These are phyloP conservation scores for Fomes fomentarius DNA, from an alignment of 1,284 basidiomycete species.

Conservation along the genomic window DNA sequence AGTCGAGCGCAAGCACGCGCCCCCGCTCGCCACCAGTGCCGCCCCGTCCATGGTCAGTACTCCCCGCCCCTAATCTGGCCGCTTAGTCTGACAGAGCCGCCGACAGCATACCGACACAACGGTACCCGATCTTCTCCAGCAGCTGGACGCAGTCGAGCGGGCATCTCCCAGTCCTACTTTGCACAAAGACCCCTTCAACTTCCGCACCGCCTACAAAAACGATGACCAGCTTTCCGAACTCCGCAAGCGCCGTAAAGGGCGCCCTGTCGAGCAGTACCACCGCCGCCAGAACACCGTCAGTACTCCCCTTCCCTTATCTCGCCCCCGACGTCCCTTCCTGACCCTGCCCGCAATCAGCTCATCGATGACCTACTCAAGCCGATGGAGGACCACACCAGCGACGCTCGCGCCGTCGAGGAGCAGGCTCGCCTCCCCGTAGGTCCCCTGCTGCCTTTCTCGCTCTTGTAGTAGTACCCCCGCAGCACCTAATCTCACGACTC, in stretches of 20 bases:
- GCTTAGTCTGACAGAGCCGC: constrained; percentile 10
- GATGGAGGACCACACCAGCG: constrained; percentile 83
- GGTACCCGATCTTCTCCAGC: constrained; percentile 27
- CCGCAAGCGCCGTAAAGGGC: constrained; percentile 62
- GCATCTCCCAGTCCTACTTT: constrained; percentile 17
- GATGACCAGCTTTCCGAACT: constrained; percentile 64
- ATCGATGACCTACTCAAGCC: constrained; percentile 86
- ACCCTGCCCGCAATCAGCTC: constrained; percentile 48
- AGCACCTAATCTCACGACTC: not conserved
- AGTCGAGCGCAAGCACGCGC: not conserved
- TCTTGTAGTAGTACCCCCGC: not conserved
- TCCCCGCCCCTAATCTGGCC: not conserved
- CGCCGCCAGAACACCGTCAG: constrained; percentile 80
- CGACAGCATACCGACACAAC: constrained; percentile 29
- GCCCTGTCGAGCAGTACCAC: constrained; percentile 74
- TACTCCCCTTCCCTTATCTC: constrained; percentile 18
- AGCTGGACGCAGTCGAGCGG: constrained; percentile 33
- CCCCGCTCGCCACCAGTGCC: constrained; percentile 1
- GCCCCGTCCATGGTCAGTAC: constrained; percentile 8
- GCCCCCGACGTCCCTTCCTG: not conserved
- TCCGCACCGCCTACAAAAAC: constrained; percentile 59
- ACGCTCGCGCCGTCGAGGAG: constrained; percentile 69
- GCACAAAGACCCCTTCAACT: constrained; percentile 58
- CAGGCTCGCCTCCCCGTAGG: constrained; percentile 64
- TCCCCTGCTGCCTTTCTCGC: not conserved